Conservation (phyloP, 2,329 filamentous ascomycete genomes). For the Grosmannia serpens region DNA sequence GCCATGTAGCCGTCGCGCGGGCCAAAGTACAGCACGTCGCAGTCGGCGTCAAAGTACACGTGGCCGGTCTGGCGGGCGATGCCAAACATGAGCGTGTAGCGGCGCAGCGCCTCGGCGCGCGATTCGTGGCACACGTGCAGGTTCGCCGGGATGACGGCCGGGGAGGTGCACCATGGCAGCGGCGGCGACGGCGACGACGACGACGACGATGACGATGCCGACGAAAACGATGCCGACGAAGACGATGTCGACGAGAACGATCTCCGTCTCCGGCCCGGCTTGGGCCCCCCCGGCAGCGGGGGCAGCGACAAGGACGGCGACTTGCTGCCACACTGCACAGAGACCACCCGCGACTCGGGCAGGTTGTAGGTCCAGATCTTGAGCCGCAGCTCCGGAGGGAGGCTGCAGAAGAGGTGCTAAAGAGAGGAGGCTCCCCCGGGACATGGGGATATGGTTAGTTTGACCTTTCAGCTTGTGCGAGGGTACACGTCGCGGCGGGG, state of each 20-base stretch:
- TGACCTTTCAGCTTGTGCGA: background rate
- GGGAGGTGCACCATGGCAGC: slow-evolving; percentile 21
- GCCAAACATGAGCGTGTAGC: slow-evolving; percentile 29
- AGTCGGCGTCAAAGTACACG: slow-evolving; percentile 28
- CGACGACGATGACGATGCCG: background rate
- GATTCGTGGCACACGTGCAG: slow-evolving; percentile 36
- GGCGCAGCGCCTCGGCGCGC: slow-evolving; percentile 29
- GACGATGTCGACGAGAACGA: slow-evolving; percentile 1
- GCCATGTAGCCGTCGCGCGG: slow-evolving; percentile 32
- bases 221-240: background rate
- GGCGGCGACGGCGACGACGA: background rate
- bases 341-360: slow-evolving; percentile 30
- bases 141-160: slow-evolving; percentile 29
- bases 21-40: slow-evolving; percentile 37
- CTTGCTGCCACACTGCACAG: slow-evolving; percentile 22
- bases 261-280: too few relatives aligned
- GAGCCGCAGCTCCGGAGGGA: slow-evolving; percentile 35
- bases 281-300: slow-evolving; percentile 3
- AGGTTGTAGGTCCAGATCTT: slow-evolving; percentile 36
- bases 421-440: background rate
- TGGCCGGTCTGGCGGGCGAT: slow-evolving; percentile 28
- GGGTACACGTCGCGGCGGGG: background rate
- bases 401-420: slow-evolving; percentile 29
- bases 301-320: background rate
- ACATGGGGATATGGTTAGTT: background rate